Percentiles rank a stretch among this genome's conserved stretches.
Conservation (phyloP, 805 yeast genomes). For the Ogataea corticis region DNA sequence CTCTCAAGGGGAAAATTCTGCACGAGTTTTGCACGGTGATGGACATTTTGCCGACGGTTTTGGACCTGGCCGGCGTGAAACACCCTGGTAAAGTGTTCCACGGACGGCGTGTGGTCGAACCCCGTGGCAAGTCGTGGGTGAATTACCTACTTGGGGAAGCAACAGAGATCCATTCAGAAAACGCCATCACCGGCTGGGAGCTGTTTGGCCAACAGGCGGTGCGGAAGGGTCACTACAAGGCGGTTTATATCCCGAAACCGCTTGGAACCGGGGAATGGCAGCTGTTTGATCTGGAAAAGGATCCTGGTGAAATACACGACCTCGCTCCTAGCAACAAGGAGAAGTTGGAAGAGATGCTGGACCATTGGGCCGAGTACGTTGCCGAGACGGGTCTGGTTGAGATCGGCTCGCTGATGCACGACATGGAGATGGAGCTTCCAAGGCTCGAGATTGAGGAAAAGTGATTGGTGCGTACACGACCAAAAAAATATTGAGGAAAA, state of each 20-base stretch:
- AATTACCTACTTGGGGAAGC: constrained; percentile 35
- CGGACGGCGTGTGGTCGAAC: constrained; percentile 44
- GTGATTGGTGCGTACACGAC: neutral
- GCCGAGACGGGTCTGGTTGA: constrained; percentile 52
- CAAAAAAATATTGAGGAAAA: neutral
- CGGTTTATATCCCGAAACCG: constrained; percentile 49
- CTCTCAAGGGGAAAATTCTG: constrained; percentile 27
- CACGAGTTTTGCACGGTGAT: constrained; percentile 53
- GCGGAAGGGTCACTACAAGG: constrained; percentile 50
- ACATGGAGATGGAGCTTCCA: neutral
- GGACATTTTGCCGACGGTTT: constrained; percentile 59
- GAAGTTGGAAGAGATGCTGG: constrained; percentile 41
- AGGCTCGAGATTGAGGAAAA: constrained; percentile 1
- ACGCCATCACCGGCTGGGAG: constrained; percentile 57
- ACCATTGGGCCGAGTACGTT: constrained; percentile 52
- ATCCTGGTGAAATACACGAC: constrained; percentile 53
- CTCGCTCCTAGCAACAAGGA: constrained; percentile 39
- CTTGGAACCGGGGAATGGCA: constrained; percentile 52
- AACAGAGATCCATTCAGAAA: constrained; percentile 39
- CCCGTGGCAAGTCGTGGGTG: constrained; percentile 49
- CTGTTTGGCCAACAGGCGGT: constrained; percentile 57
- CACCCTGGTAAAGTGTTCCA: constrained; percentile 44
- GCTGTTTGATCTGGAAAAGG: constrained; percentile 39
- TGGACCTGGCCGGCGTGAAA: constrained; percentile 47
- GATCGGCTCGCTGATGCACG: constrained; percentile 8